Conservation (phyloP, 208 protist species). For the Entamoeba invadens region DNA sequence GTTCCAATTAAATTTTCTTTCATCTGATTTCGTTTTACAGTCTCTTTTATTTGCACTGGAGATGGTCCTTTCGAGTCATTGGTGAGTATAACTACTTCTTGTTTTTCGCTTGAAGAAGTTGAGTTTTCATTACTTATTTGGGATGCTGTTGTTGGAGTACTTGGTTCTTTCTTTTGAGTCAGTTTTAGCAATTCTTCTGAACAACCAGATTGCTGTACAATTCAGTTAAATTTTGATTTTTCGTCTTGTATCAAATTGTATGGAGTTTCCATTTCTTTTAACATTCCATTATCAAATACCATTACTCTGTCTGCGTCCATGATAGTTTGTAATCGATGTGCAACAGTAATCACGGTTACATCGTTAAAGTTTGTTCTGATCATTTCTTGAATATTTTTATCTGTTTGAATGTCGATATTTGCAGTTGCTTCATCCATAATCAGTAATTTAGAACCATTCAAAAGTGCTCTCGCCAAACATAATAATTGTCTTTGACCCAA, state of each 20-base stretch:
- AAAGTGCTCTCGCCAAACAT: constrained; percentile 23
- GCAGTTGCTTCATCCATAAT: constrained; percentile 26
- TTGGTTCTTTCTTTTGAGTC: not conserved
- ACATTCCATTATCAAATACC: constrained; percentile 27
- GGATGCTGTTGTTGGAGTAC: not conserved
- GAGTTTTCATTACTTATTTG: not conserved
- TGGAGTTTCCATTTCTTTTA: constrained; percentile 20
- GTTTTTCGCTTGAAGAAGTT: not conserved
- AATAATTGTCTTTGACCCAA: constrained; percentile 26
- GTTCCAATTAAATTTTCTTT: no score
- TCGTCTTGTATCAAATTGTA: not conserved
- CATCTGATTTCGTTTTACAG: no score
- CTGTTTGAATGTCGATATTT: no score
- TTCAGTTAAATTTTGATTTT: not conserved
- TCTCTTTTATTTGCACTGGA: not conserved
- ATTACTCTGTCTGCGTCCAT: constrained; percentile 57
- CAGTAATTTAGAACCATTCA: constrained; percentile 3
- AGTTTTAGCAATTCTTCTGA: not conserved
- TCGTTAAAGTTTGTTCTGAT: constrained; percentile 10
- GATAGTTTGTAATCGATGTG: constrained; percentile 27
- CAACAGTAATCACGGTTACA: constrained; percentile 20
- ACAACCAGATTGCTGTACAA: not conserved
- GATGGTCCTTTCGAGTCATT: not conserved
- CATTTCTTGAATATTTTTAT: constrained; percentile 12
- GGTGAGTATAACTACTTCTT: not conserved